Base-by-base conservation (phyloP, 148 eudicot genomes). In the Bassia scoparia region DNA sequence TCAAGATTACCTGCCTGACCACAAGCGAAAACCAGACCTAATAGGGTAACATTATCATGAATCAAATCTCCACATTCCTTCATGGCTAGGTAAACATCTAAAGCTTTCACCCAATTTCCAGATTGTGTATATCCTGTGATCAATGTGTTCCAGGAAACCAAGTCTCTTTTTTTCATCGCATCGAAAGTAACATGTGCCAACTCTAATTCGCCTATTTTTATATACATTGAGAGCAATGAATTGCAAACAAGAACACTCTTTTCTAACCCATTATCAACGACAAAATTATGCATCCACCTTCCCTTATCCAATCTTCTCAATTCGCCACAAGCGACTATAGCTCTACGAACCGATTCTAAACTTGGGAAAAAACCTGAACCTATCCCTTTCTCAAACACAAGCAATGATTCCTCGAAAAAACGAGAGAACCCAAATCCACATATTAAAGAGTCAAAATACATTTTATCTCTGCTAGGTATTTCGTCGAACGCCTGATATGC, bases 61-160 rank as follows among this genome's bases (percentile, higher is more conserved):
- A 34, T 48, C 18, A 81, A 20, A 67, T 72, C 43, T 46, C 50
- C 73, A 69, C 2, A 64, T 68, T 76, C 61, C 76, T 76, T 81
- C 82, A 81, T 81, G 50, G 66, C 27, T 60, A 21, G 53, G 69
- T 67, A 84, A 69, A 75, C 26, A 38, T 73, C 69, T 56, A 84
- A 81, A 29, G 78, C 82, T 64, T 69, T 77, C 18, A 12, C 46
- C 73, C 78, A 84, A 18, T 81, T 70, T 70, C 76, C 73, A 35
- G 20, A 70, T 67, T 73, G 87, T 27, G 82, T 76, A 84, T 78
- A 84, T 23, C 76, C 82, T 23, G 80, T 75, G 61, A 84, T 78
- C 50, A 81, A 61, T 26, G 87, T 64, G 62, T 84, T 84, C 84
- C 82, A 84, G n/a, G 82, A 78, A 76, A 81, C 84, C 61, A 78